Conservation (phyloP, 805 yeast genomes). For the Yamadazyma laniorum region DNA sequence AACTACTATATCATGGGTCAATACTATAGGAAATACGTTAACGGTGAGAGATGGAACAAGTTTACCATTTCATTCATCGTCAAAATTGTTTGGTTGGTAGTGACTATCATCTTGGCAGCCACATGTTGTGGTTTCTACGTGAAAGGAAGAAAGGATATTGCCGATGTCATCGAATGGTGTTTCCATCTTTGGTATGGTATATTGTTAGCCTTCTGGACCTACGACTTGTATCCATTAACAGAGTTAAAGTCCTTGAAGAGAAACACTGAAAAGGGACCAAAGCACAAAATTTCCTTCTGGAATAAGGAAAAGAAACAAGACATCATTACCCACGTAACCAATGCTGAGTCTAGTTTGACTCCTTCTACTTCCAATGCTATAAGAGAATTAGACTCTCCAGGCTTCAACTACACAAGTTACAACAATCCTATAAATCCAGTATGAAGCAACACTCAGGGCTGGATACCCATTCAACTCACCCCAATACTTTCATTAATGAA, state of each 20-base stretch:
- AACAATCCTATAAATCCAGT: slow-evolving; percentile 10
- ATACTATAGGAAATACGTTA: slow-evolving; percentile 26
- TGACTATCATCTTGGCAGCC: slow-evolving; percentile 21
- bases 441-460: neutral
- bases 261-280: slow-evolving; percentile 3
- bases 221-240: slow-evolving; percentile 28
- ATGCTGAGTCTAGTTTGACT: slow-evolving; percentile 12
- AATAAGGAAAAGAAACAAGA: slow-evolving; percentile 9
- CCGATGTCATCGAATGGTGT: slow-evolving; percentile 25
- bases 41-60: slow-evolving; percentile 28
- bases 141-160: slow-evolving; percentile 15
- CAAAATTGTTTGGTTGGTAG: slow-evolving; percentile 24
- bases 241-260: slow-evolving; percentile 18
- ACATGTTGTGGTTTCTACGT: slow-evolving; percentile 22
- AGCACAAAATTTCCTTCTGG: slow-evolving; percentile 13
- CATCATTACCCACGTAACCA: slow-evolving; percentile 8
- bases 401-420: slow-evolving; percentile 12
- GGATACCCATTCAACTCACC: neutral
- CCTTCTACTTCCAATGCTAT: slow-evolving; percentile 10
- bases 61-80: slow-evolving; percentile 26
- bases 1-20: slow-evolving; percentile 31
- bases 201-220: slow-evolving; percentile 27
- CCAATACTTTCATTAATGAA: slow-evolving; percentile 11
- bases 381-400: slow-evolving; percentile 14
- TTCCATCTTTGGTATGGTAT: slow-evolving; percentile 29